phyloP scores from a whole-genome alignment of 768 basidiomycete species.

The Fomitopsis serialis region DNA sequence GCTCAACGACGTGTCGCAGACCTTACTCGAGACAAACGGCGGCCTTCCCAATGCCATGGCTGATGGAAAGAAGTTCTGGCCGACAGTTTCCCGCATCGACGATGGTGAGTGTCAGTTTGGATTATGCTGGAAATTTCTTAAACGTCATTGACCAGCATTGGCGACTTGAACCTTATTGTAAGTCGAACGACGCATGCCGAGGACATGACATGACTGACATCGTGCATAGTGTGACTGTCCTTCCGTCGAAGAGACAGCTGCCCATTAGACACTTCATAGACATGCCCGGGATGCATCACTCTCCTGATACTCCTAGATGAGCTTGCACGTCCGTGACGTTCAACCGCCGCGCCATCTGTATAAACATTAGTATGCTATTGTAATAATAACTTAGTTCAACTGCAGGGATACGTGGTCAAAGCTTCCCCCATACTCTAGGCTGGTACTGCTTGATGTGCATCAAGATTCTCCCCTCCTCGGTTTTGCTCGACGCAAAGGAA shows the following conservation, averaged over 20 bases:
- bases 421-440: constrained; percentile 20
- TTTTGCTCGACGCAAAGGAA: constrained; percentile 42
- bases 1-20: constrained; percentile 33
- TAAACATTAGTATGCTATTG: constrained; percentile 9
- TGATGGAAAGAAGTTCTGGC: constrained; percentile 96
- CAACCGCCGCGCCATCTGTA: constrained; percentile 50
- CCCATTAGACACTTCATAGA: constrained; percentile 1
- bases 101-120: constrained; percentile 58
- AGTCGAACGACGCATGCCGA: constrained; percentile 28
- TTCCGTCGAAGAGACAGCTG: constrained; percentile 71
- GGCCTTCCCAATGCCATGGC: constrained; percentile 82
- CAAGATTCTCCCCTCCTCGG: constrained; percentile 41
- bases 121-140: constrained; percentile 3
- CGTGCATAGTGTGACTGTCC: constrained; percentile 75
- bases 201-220: constrained; percentile 5
- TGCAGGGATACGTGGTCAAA: neutral
- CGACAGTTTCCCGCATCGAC: constrained; percentile 85
- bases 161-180: constrained; percentile 86
- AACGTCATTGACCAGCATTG: constrained; percentile 53
- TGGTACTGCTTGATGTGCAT: constrained; percentile 38
- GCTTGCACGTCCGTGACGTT: constrained; percentile 41
- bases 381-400: constrained; percentile 6
- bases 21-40: constrained; percentile 89
- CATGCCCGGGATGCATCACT: constrained; percentile 1
- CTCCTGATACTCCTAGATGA: constrained; percentile 44